Base-by-base conservation (phyloP, 768 basidiomycete species). In the Termitomyces sp. region DNA sequence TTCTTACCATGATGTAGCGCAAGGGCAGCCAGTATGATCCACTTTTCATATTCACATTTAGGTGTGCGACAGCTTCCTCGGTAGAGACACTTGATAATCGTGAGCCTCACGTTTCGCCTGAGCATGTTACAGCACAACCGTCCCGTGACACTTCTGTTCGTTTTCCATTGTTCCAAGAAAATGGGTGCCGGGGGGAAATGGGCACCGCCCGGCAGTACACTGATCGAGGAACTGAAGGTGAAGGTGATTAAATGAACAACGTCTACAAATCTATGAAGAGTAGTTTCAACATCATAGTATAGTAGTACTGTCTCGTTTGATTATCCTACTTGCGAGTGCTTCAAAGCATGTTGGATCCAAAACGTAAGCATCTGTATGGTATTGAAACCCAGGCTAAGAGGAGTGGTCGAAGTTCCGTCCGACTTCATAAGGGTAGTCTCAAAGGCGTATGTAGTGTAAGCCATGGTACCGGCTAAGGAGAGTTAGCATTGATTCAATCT, bases 301-400 rank as follows among this genome's bases (percentile, higher is more conserved):
- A 3, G 12, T 15, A 38, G 37, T 25, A 29, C n/a, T 38, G 29
- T 52, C 12, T 36, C n/a, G n/a, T 36, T 6, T 53, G 4, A 51
- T 32, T 12, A 43, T 3, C 11, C 49, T 42, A 6, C 14, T 10
- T 32, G 14, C 25, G 53, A 54, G 14, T 40, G 49, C 31, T n/a
- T 47, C 36, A 55, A 38, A 45, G 62, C 62, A 50, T 59, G 60
- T 9, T 55, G 45, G 8, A 67, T 55, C 68, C 68, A 71, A 37
- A 65, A 67, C 4, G 64, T 57, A 9, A 71, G 59, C 51, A 67
- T 60, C 49, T 71, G 68, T 12, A 69, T 56, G 11, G 57, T 61
- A 40, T 65, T 71, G 48, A 59, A 59, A 11, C 63, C 66, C 37
- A 62, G 25, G 37, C 43, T 46, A 14, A 47, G 36, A 20, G 64